Evolutionary conservation across 306 rosid genomes (phyloP).

Genomic region (Ammopiptanthus mongolicus): DNA sequence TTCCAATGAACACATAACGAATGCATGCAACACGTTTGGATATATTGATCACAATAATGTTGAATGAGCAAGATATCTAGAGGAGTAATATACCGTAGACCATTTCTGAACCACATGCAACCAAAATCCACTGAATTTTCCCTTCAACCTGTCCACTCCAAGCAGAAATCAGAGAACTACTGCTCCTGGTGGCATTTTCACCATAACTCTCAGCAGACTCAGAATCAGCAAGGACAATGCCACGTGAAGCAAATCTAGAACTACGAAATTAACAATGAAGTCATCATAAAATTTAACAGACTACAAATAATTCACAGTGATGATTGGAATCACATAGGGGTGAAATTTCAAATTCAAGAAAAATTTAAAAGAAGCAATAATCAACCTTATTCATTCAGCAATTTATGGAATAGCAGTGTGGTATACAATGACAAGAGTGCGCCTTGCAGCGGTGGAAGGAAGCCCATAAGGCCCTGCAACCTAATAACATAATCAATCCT

Average conservation of each 20-base stretch:
- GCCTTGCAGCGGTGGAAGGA: constrained; percentile 93
- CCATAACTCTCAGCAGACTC: constrained; percentile 56
- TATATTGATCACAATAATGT: constrained; percentile 29
- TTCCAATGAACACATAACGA: constrained; percentile 90
- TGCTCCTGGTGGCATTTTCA: constrained; percentile 19
- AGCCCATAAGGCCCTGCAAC: constrained; percentile 85
- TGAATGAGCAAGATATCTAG: constrained; percentile 13
- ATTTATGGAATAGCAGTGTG: constrained; percentile 92
- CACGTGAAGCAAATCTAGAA: constrained; percentile 77
- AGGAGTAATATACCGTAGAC: constrained; percentile 64
- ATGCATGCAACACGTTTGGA: constrained; percentile 92
- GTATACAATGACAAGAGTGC: constrained; percentile 79
- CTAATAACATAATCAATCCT: too few relatives aligned
- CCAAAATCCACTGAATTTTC: constrained; percentile 54
- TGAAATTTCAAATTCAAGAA: background rate
- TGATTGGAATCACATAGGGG: background rate
- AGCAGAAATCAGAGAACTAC: constrained; percentile 34
- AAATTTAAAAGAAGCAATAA: background rate
- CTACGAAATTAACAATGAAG: constrained; percentile 35
- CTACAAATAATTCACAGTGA: constrained; percentile 10
- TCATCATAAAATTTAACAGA: constrained; percentile 9
- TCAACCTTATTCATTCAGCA: constrained; percentile 85
- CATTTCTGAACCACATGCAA: constrained; percentile 58
- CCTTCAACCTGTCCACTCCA: constrained; percentile 50
- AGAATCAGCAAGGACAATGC: constrained; percentile 71